Evolutionary conservation across 345 rosid genomes (phyloP).

Genomic region (Sonneratia alba): DNA sequence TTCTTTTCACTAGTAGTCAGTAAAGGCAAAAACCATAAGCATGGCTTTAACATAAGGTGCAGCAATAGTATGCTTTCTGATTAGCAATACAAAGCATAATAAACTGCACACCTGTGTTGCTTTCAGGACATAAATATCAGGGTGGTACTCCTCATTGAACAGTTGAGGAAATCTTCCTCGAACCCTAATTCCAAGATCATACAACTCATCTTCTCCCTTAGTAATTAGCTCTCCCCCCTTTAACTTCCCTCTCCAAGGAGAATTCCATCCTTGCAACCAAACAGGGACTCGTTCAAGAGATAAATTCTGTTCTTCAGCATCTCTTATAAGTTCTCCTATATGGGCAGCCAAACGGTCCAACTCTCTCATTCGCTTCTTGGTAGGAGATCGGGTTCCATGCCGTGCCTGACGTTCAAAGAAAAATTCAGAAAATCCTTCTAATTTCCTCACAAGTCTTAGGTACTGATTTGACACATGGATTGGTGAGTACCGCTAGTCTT

Average conservation of each 20-base stretch:
- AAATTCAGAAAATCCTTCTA: not conserved
- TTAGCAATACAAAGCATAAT: not conserved
- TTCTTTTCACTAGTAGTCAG: not conserved
- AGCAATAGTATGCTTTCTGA: not conserved
- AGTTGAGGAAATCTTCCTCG: constrained; percentile 60
- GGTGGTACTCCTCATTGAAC: constrained; percentile 75
- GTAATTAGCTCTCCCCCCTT: constrained; percentile 71
- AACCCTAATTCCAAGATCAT: constrained; percentile 62
- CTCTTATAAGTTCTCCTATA: constrained; percentile 43
- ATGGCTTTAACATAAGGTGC: not conserved
- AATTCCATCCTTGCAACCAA: constrained; percentile 64
- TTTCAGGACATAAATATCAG: constrained; percentile 65
- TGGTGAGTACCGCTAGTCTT: not conserved
- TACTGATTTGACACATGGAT: not conserved
- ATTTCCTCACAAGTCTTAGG: not conserved
- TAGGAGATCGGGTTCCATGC: constrained; percentile 94
- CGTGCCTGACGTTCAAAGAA: constrained; percentile 46
- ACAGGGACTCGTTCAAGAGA: constrained; percentile 44
- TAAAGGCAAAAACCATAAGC: not conserved
- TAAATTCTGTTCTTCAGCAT: constrained; percentile 39
- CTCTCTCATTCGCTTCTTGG: constrained; percentile 73
- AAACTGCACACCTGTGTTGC: constrained; percentile 60
- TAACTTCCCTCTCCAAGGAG: constrained; percentile 82
- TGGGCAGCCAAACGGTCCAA: constrained; percentile 55
- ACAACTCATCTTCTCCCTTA: constrained; percentile 77